Evolutionary conservation across 352 stramenopile genomes (phyloP), one percentile per base, ranked within the genome.

Genomic region (Phytophthora sojae): DNA sequence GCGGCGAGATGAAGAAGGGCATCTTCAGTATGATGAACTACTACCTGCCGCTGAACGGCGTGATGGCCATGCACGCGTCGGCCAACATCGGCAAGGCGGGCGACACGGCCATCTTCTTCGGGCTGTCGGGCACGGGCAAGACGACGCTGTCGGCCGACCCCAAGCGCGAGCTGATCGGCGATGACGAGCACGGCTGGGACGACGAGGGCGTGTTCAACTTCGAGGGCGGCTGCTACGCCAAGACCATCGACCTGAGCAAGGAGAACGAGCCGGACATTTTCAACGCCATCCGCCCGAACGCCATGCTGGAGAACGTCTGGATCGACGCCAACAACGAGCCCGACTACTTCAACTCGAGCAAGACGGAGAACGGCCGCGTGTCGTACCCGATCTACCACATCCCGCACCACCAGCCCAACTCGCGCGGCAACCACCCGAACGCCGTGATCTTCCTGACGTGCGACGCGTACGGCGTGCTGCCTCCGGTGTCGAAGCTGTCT

Each of bases 1-100:
- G 96, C 50, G 97, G 97, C 55, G 97, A 99, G 83, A 99, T 99
- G 86, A 99, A 99, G 86, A 99, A 99, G 83, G 97, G 96, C 37
- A 99, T 99, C 75, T 99, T 99, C 75, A 96, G 84, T 55, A 91
- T 99, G 79, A 99, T 99, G 97, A 99, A 99, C 85, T 99, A 99
- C 86, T 98, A 91, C 90, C 81, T 99, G 45, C 97, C 97, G 23
- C 88, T 99, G 66, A 81, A 98, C 37, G 92, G 95, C 63, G 94
- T 98, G 75, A 97, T 99, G 81, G 83, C 97, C 57, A 99, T 99
- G 97, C 97, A 99, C 86, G 99, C 96, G 76, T 98, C 93, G 54
- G 95, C 97, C 57, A 99, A 99, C 90, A 98, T 98, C 70, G 96
- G 97, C 64, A 97, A 98, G 81, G 83, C 91, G 52, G 97, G 96